A percentile compares a stretch with the other conserved stretches of the same genome.
These are phyloP conservation scores for Colletotrichum brevisporum DNA, from an alignment of 2,329 filamentous ascomycete species.

Conservation along the genomic window DNA sequence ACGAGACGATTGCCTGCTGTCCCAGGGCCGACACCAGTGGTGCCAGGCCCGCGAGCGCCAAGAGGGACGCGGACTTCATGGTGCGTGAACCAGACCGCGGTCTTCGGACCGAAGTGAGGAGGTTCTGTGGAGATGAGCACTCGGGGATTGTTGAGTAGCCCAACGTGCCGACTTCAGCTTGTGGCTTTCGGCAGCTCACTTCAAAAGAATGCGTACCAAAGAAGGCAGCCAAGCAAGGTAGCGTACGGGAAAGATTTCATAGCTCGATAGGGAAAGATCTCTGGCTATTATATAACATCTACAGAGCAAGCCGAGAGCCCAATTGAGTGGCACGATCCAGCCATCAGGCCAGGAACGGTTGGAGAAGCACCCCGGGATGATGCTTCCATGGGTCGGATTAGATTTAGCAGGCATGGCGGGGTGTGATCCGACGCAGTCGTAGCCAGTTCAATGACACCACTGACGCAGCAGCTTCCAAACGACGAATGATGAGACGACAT, in stretches of 20 bases:
- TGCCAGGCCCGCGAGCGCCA: conserved; percentile 43
- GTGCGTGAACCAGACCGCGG: not conserved
- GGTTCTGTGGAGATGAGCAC: not conserved
- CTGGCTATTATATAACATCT: conserved; percentile 19
- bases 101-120: not conserved
- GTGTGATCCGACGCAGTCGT: conserved; percentile 6
- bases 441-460: conserved; percentile 21
- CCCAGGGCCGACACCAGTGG: conserved; percentile 56
- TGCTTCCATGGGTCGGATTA: conserved; percentile 23
- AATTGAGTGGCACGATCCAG: not conserved
- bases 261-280: not conserved
- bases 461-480: not conserved
- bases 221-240: not conserved
- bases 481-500: conserved; percentile 24
- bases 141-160: not conserved
- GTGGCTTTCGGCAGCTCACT: conserved; percentile 4
- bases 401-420: conserved; percentile 18
- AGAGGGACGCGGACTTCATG: conserved; percentile 38
- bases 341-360: conserved; percentile 27
- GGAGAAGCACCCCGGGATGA: conserved; percentile 28
- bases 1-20: conserved; percentile 64
- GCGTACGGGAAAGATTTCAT: not conserved
- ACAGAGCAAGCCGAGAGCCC: not conserved
- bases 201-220: not conserved
- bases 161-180: not conserved